Percentiles rank a stretch among this genome's conserved stretches.
phyloP scores from a whole-genome alignment of 192 early-diverging fungal genomes.

The Dimargaris xerosporica region DNA sequence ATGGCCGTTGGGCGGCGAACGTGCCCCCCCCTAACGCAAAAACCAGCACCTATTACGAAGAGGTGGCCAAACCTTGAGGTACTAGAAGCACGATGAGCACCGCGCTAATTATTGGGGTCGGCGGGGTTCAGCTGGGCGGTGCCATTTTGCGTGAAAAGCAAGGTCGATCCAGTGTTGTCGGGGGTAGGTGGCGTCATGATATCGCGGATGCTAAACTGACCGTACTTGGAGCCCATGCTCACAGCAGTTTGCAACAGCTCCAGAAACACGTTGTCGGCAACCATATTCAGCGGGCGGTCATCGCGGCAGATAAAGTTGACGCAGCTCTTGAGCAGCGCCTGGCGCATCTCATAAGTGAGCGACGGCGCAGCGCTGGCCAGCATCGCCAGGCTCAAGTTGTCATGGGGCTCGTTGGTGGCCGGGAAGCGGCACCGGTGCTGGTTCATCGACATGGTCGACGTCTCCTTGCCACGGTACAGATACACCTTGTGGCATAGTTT shows the following conservation, averaged over 20 bases:
- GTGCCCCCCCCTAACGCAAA: too few relatives aligned
- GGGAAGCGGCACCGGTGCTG: background rate
- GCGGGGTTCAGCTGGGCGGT: background rate
- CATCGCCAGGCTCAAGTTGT: background rate
- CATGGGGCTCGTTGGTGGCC: background rate
- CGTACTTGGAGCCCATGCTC: constrained; percentile 5
- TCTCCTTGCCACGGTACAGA: constrained; percentile 6
- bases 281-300: constrained; percentile 6
- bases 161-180: background rate
- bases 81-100: background rate
- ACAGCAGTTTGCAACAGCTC: constrained; percentile 8
- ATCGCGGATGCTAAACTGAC: constrained; percentile 4
- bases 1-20: too few relatives aligned
- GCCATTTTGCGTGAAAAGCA: constrained; percentile 1
- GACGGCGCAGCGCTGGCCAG: background rate
- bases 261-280: constrained; percentile 6
- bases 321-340: constrained; percentile 9
- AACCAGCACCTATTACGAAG: too few relatives aligned
- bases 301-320: constrained; percentile 8
- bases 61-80: too few relatives aligned
- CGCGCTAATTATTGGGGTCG: too few relatives aligned
- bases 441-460: background rate
- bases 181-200: constrained; percentile 3
- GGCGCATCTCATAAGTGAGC: constrained; percentile 9
- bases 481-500: constrained; percentile 6